phyloP scores from a whole-genome alignment of 2,329 filamentous ascomycete genomes.

The Penicillium sclerotigenum region DNA sequence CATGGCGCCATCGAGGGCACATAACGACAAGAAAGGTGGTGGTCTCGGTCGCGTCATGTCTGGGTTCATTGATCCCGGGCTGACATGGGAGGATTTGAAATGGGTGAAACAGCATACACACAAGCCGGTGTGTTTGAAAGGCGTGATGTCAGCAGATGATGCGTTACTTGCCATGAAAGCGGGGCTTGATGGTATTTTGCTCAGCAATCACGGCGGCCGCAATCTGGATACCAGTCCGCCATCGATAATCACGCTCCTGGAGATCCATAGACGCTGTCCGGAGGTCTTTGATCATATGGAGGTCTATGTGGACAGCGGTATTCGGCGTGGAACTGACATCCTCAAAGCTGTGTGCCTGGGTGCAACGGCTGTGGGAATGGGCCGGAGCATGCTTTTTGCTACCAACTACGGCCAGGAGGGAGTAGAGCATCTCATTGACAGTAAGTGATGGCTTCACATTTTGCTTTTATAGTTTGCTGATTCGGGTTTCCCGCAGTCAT shows the following conservation, averaged over 20 bases:
- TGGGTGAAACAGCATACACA: constrained; percentile 51
- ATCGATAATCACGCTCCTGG: constrained; percentile 51
- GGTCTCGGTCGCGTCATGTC: constrained; percentile 54
- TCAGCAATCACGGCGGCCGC: constrained; percentile 59
- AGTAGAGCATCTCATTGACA: constrained; percentile 54
- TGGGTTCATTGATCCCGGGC: constrained; percentile 50
- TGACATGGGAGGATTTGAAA: constrained; percentile 53
- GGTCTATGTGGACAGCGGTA: constrained; percentile 54
- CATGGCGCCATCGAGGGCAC: constrained; percentile 45
- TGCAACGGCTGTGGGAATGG: constrained; percentile 54
- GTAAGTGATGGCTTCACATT: constrained; percentile 41
- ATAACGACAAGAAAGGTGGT: constrained; percentile 53
- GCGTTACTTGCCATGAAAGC: constrained; percentile 50
- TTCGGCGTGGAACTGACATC: constrained; percentile 54
- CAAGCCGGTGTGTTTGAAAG: constrained; percentile 57
- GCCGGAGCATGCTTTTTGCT: constrained; percentile 53
- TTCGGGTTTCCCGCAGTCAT: constrained; percentile 33
- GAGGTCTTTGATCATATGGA: constrained; percentile 51
- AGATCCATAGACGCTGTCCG: constrained; percentile 51
- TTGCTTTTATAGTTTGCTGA: background rate
- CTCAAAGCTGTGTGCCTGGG: constrained; percentile 55
- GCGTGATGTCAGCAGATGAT: constrained; percentile 56
- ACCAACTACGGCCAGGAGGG: constrained; percentile 55
- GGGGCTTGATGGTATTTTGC: constrained; percentile 53
- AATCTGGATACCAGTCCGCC: constrained; percentile 53